Percentiles rank a stretch among this genome's conserved stretches.
Conservation (phyloP, 352 stramenopile species). For the Phytophthora boehmeriae region DNA sequence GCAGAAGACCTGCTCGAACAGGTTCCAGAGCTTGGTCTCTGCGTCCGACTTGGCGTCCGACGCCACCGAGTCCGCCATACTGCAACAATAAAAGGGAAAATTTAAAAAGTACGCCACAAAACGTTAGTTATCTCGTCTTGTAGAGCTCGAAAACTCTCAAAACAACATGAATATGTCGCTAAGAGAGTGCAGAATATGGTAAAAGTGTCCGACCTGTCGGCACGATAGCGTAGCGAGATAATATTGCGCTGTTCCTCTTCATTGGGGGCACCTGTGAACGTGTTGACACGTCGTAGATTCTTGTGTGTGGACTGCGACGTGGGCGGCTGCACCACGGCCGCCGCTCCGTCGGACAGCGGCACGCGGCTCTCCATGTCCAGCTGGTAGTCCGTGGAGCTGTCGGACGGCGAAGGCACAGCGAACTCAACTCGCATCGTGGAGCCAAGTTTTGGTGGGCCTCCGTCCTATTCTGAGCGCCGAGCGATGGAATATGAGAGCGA, state of each 20-base stretch:
- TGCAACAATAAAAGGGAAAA: slow-evolving; percentile 20
- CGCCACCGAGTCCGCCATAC: slow-evolving; percentile 83
- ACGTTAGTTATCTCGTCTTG: not conserved
- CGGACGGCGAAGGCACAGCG: slow-evolving; percentile 68
- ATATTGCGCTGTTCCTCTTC: slow-evolving; percentile 88
- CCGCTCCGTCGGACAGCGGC: not conserved
- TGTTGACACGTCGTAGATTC: slow-evolving; percentile 66
- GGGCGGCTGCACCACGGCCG: slow-evolving; percentile 4
- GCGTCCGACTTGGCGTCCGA: slow-evolving; percentile 60
- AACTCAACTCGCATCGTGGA: slow-evolving; percentile 72
- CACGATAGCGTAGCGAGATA: slow-evolving; percentile 85
- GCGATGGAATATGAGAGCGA: not conserved
- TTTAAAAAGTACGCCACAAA: slow-evolving; percentile 5
- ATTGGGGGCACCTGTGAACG: slow-evolving; percentile 63
- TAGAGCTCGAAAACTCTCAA: not conserved
- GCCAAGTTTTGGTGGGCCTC: not conserved
- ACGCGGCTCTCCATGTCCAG: slow-evolving; percentile 50
- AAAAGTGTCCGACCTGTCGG: slow-evolving; percentile 47
- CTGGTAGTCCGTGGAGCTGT: slow-evolving; percentile 60
- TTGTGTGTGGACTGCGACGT: slow-evolving; percentile 37
- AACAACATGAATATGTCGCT: not conserved
- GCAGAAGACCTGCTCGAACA: slow-evolving; percentile 87
- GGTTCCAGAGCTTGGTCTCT: slow-evolving; percentile 77
- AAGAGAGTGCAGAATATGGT: too few relatives aligned
- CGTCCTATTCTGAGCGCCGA: not conserved